phyloP scores from a whole-genome alignment of 2,329 filamentous ascomycete species.

The Acrodontium crateriforme region DNA sequence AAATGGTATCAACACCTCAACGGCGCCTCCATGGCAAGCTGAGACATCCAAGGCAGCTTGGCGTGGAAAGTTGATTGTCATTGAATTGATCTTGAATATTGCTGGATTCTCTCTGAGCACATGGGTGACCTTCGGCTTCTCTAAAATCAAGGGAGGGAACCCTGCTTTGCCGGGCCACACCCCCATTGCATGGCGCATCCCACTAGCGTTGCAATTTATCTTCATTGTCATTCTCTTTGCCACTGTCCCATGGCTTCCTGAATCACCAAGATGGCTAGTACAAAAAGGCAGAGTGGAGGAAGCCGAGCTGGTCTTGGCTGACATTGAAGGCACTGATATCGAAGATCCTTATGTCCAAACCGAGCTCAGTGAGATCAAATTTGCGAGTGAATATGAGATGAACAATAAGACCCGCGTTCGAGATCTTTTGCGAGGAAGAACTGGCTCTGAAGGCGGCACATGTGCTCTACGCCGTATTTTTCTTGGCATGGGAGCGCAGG shows the following conservation, averaged over 20 bases:
- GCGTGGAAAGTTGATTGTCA: constrained; percentile 23
- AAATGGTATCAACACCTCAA: constrained; percentile 22
- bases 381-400: constrained; percentile 34
- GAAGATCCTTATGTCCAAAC: constrained; percentile 34
- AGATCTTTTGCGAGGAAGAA: constrained; percentile 35
- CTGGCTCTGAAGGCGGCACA: constrained; percentile 31
- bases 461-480: constrained; percentile 37
- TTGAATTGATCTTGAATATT: constrained; percentile 33
- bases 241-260: constrained; percentile 35
- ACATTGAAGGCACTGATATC: constrained; percentile 31
- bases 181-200: constrained; percentile 32
- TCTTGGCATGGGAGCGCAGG: constrained; percentile 41
- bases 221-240: constrained; percentile 34
- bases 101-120: constrained; percentile 37
- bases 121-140: constrained; percentile 40
- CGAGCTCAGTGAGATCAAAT: constrained; percentile 33
- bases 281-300: constrained; percentile 30
- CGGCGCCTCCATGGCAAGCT: constrained; percentile 35
- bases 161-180: too few relatives aligned
- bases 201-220: constrained; percentile 36
- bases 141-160: constrained; percentile 30
- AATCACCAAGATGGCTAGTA: constrained; percentile 36
- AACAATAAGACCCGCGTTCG: constrained; percentile 37
- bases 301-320: constrained; percentile 35
- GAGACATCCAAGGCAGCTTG: constrained; percentile 34